Evolutionary conservation across 495 filamentous ascomycete genomes (phyloP).

Genomic region (Aspergillus homomorphus): DNA sequence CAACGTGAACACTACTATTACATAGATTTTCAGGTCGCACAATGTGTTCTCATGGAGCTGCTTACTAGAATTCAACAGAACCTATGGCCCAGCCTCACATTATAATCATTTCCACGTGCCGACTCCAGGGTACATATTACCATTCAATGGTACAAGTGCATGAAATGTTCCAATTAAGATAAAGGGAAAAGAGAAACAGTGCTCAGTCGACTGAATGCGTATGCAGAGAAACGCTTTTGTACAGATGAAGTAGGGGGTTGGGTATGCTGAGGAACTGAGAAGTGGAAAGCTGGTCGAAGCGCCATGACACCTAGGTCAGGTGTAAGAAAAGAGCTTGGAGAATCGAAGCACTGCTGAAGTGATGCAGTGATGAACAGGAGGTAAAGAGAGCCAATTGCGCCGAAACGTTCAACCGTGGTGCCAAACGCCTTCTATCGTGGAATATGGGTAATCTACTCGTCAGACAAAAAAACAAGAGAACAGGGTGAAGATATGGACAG

Average conservation of each 20-base stretch:
- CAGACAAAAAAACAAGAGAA: slow-evolving; percentile 27
- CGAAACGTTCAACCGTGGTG: slow-evolving; percentile 35
- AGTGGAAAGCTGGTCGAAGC: slow-evolving; percentile 7
- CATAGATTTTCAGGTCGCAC: slow-evolving; percentile 16
- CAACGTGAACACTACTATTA: too few species aligned
- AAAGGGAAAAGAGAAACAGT: slow-evolving; percentile 19
- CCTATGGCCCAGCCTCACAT: slow-evolving; percentile 24
- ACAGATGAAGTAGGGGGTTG: slow-evolving; percentile 23
- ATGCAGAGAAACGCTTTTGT: slow-evolving; percentile 38
- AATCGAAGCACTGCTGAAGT: slow-evolving; percentile 1
- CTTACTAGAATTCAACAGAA: slow-evolving; percentile 31
- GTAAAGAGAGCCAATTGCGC: slow-evolving; percentile 22
- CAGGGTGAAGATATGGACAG: slow-evolving; percentile 25
- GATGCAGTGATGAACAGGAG: background rate
- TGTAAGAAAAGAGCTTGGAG: slow-evolving; percentile 1
- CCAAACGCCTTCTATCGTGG: slow-evolving; percentile 50
- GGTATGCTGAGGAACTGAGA: background rate
- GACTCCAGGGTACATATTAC: slow-evolving; percentile 10
- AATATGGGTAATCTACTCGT: slow-evolving; percentile 42
- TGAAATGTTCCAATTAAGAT: slow-evolving; percentile 14
- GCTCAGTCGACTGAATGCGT: slow-evolving; percentile 18
- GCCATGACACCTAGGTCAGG: background rate
- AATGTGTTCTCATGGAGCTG: slow-evolving; percentile 26
- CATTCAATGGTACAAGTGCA: slow-evolving; percentile 12
- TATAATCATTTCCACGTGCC: slow-evolving; percentile 17